Percentiles rank a stretch among this genome's conserved stretches.
These are phyloP conservation scores for Trichoderma gracile DNA, from an alignment of 2,329 filamentous ascomycete genomes.

Conservation along the genomic window DNA sequence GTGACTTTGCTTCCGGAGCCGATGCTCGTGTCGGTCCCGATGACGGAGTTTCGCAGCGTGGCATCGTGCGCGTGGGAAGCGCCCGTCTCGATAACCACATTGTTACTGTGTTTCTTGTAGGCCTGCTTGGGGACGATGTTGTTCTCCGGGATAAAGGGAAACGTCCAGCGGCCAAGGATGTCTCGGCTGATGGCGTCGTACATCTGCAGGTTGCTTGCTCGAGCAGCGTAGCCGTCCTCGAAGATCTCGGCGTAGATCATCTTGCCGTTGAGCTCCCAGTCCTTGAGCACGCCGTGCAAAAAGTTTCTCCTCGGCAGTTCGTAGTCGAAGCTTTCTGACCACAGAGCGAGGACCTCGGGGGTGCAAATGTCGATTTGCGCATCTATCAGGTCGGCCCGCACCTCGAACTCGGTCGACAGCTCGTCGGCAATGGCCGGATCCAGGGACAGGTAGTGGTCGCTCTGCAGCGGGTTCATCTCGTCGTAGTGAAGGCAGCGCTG, in stretches of 20 bases:
- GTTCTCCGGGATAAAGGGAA: constrained; percentile 84
- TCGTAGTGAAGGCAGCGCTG: constrained; percentile 91
- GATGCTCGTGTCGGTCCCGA: constrained; percentile 75
- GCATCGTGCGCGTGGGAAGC: constrained; percentile 74
- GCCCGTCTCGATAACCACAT: constrained; percentile 75
- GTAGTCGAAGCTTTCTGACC: constrained; percentile 98
- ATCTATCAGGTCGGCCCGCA: constrained; percentile 87
- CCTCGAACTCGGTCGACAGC: constrained; percentile 70
- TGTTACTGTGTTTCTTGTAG: constrained; percentile 69
- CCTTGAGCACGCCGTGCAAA: constrained; percentile 88
- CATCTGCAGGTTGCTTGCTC: constrained; percentile 81
- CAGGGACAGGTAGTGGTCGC: constrained; percentile 66
- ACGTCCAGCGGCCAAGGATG: constrained; percentile 83
- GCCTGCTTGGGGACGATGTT: constrained; percentile 78
- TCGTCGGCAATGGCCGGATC: constrained; percentile 77
- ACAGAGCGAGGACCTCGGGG: constrained; percentile 88
- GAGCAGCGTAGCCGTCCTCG: constrained; percentile 78
- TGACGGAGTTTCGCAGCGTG: constrained; percentile 67
- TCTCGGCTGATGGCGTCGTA: constrained; percentile 90
- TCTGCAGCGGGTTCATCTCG: constrained; percentile 73
- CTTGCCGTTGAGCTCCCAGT: constrained; percentile 95
- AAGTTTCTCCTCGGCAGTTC: constrained; percentile 87
- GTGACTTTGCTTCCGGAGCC: constrained; percentile 69
- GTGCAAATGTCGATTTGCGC: constrained; percentile 97
- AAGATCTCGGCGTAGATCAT: constrained; percentile 91